phyloP scores from a whole-genome alignment of 345 rosid genomes.

The Dovyalis caffra region DNA sequence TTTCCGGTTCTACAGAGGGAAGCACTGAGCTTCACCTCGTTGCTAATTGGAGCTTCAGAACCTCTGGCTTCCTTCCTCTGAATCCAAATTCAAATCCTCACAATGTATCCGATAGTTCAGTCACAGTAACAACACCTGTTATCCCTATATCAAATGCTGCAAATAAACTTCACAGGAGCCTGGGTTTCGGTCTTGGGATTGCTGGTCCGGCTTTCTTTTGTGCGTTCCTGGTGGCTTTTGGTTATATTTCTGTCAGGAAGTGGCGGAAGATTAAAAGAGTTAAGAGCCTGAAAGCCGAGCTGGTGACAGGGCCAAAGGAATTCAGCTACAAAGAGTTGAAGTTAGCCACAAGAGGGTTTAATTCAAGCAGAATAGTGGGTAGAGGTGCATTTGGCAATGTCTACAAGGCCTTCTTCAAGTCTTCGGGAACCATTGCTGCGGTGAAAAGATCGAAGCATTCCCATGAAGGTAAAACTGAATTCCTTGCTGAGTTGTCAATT shows the following conservation, averaged over 20 bases:
- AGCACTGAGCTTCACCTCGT: slow-evolving; percentile 86
- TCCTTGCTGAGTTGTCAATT: slow-evolving; percentile 75
- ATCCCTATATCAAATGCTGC: slow-evolving; percentile 38
- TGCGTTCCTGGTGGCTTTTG: slow-evolving; percentile 52
- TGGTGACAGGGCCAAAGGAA: slow-evolving; percentile 66
- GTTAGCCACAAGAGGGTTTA: slow-evolving; percentile 78
- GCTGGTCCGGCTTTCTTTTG: slow-evolving; percentile 80
- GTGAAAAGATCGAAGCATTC: slow-evolving; percentile 84
- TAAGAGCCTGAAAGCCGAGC: slow-evolving; percentile 62
- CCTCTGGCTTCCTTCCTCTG: slow-evolving; percentile 58
- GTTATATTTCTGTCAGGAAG: slow-evolving; percentile 59
- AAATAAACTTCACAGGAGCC: slow-evolving; percentile 34
- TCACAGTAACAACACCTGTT: slow-evolving; percentile 31
- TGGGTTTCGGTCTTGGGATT: slow-evolving; percentile 75
- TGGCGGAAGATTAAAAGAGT: slow-evolving; percentile 49
- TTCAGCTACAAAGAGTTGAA: slow-evolving; percentile 73
- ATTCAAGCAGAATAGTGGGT: slow-evolving; percentile 77
- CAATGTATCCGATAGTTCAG: slow-evolving; percentile 72
- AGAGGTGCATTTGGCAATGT: slow-evolving; percentile 87
- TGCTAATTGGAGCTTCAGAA: slow-evolving; percentile 71
- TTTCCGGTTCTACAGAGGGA: slow-evolving; percentile 93
- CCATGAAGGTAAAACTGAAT: slow-evolving; percentile 82
- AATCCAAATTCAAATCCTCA: slow-evolving; percentile 57
- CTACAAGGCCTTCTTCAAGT: slow-evolving; percentile 62
- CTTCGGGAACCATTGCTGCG: slow-evolving; percentile 61